Evolutionary conservation across 1,284 basidiomycete species (phyloP), one percentile per base, ranked within the genome.

Genomic region (Ganoderma boninense): DNA sequence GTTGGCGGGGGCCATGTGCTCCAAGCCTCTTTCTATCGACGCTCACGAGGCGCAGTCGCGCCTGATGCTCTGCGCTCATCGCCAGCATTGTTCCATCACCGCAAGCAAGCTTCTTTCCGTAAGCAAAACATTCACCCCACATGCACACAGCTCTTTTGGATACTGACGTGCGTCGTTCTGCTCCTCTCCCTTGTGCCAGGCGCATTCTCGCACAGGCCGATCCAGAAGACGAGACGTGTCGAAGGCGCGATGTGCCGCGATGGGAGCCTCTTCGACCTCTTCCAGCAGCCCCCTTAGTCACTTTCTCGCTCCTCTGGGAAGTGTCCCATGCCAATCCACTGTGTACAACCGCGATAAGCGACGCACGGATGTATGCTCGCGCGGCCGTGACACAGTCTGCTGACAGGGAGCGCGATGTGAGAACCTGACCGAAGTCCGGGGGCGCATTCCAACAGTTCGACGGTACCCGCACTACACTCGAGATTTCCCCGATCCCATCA

Each of bases 401-500:
- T 76, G 76, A 78, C 75, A 52, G 46, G 7, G 63, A 38, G 49
- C 46, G n/a, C 32, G 57, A 74, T 66, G 69, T 73, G 74, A 67
- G 74, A 75, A 74, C 69, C 68, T 64, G 68, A 35, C 42, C 26
- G 40, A 61, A 43, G 44, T 49, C 74, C 74, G 77, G 73, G 68
- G 69, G 64, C 46, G 64, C 64, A 67, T 62, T 67, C 43, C 71
- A 57, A 38, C 63, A 46, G 67, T 69, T 18, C 54, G 54, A 57
- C 26, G 29, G 29, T 69, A 64, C 71, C 75, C 77, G 77, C 73
- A 71, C 74, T 72, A 74, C 71, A 70, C 67, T 77, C 78, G 78
- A 79, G 76, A 77, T 78, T 79, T 79, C 71, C 69, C 78, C 78
- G 78, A 69, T 78, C 76, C 67, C 75, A 76, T 75, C 60, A 40